Percentiles rank a stretch among this genome's conserved stretches.
Conservation (phyloP, 176 grass and related monocot species). For the Triticum monococcum region DNA sequence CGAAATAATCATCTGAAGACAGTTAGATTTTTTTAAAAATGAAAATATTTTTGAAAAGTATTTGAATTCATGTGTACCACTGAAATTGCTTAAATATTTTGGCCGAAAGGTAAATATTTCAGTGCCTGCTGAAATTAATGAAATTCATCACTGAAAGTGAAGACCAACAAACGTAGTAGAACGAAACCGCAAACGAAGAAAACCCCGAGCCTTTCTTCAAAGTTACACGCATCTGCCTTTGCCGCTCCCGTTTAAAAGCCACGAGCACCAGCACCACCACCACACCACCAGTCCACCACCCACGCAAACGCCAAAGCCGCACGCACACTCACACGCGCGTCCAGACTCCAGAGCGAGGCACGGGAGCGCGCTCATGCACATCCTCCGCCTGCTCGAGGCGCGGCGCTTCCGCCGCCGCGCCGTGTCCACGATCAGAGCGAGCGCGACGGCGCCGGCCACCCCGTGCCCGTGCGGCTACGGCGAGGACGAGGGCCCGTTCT, state of each 20-base stretch:
- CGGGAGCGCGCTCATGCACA: conserved; percentile 29
- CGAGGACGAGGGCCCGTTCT: conserved; percentile 78
- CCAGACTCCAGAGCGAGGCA: not conserved
- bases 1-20: too few relatives aligned
- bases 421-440: conserved; percentile 36
- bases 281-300: too few relatives aligned
- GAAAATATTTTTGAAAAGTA: too few relatives aligned
- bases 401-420: conserved; percentile 33
- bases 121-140: too few relatives aligned
- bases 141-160: too few relatives aligned
- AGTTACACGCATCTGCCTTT: conserved; percentile 15
- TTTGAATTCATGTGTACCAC: too few relatives aligned
- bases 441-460: conserved; percentile 44
- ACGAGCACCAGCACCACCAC: too few relatives aligned
- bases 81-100: too few relatives aligned
- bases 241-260: conserved; percentile 53
- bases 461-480: conserved; percentile 1
- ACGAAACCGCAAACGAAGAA: not conserved
- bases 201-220: not conserved
- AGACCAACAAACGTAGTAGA: too few relatives aligned
- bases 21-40: too few relatives aligned
- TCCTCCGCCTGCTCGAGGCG: conserved; percentile 43
- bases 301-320: not conserved
- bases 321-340: not conserved
- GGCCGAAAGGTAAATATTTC: too few relatives aligned